Percentiles rank a stretch among this genome's conserved stretches.
These are phyloP conservation scores for Macrolepiota fuliginosa DNA, from an alignment of 768 basidiomycete genomes.

Conservation along the genomic window DNA sequence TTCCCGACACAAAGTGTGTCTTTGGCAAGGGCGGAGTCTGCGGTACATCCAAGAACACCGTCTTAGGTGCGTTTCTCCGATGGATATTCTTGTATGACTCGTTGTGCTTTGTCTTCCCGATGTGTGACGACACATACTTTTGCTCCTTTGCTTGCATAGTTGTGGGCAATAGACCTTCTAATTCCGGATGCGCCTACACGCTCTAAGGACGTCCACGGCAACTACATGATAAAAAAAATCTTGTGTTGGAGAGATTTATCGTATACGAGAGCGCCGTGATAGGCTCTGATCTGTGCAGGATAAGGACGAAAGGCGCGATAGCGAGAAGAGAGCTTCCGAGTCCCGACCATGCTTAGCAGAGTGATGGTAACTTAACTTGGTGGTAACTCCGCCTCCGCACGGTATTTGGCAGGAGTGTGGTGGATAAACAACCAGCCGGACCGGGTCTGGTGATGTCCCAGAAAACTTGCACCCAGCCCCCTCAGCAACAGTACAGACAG, in stretches of 20 bases:
- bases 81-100: constrained; percentile 61
- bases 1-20: constrained; percentile 51
- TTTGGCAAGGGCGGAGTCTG: constrained; percentile 62
- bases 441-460: not conserved
- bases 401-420: not conserved
- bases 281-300: constrained; percentile 20
- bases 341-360: not conserved
- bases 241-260: constrained; percentile 33
- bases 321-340: constrained; percentile 16
- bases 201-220: no score
- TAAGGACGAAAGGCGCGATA: constrained; percentile 22
- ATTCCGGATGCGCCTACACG: constrained; percentile 87
- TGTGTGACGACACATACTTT: constrained; percentile 74
- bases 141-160: constrained; percentile 76
- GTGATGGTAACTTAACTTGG: no score
- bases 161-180: constrained; percentile 65
- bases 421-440: not conserved
- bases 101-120: constrained; percentile 48
- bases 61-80: constrained; percentile 16
- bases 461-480: constrained; percentile 8
- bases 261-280: constrained; percentile 25
- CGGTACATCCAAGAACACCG: constrained; percentile 49
- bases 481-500: constrained; percentile 20
- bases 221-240: no score
- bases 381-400: no score